Conservation (phyloP, 2,329 filamentous ascomycete species). For the Neofusicoccum laricinum region DNA sequence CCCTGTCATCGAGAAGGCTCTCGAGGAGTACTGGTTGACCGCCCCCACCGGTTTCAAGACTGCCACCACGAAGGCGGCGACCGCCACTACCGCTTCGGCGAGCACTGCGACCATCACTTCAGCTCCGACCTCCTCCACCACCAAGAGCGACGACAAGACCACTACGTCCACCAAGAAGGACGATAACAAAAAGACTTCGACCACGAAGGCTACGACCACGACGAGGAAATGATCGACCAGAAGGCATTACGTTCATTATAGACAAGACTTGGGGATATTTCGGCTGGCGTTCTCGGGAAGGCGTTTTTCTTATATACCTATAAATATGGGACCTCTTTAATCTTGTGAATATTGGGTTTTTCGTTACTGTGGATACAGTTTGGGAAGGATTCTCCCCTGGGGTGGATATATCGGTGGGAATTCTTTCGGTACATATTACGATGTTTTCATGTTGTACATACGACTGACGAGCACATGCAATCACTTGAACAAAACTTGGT, state of each 20-base stretch:
- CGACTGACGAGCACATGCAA: background rate
- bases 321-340: background rate
- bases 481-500: background rate
- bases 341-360: background rate
- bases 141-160: background rate
- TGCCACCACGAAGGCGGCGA: no score
- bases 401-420: no score
- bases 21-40: constrained; percentile 27
- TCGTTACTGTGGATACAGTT: background rate
- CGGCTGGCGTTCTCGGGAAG: background rate
- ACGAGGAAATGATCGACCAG: background rate
- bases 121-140: background rate
- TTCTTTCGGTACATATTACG: background rate
- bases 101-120: background rate
- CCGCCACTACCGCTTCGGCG: no score
- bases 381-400: no score
- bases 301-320: no score
- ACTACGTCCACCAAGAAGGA: no score
- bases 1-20: constrained; percentile 24
- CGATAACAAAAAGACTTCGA: background rate
- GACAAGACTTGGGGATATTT: background rate
- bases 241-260: background rate
- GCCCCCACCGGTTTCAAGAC: background rate
- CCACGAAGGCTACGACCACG: background rate
- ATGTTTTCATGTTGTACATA: background rate